Evolutionary conservation across 2,329 filamentous ascomycete genomes (phyloP).

Genomic region (Cercospora berteroae): DNA sequence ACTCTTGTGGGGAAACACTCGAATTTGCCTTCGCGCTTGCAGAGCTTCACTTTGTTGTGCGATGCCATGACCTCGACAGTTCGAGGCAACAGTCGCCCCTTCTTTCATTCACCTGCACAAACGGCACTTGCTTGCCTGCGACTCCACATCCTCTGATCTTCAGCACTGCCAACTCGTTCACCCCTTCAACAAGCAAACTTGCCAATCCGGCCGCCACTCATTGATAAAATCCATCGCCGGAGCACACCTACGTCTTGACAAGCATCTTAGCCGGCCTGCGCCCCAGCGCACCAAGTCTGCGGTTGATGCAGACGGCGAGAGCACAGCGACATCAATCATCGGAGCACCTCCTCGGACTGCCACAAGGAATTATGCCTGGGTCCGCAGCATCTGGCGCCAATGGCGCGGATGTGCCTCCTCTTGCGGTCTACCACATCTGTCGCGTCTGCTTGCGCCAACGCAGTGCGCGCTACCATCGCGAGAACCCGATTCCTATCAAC

Average conservation of each 20-base stretch:
- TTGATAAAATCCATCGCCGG: neutral
- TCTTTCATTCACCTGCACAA: neutral
- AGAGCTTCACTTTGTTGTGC: neutral
- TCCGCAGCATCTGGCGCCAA: constrained; percentile 1
- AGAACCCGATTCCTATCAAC: constrained; percentile 35
- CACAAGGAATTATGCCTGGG: neutral
- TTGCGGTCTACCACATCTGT: constrained; percentile 38
- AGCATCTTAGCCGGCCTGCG: neutral
- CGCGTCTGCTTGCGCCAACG: constrained; percentile 36
- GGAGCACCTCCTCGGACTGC: neutral
- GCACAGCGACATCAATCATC: neutral
- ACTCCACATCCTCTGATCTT: neutral
- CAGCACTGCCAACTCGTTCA: neutral
- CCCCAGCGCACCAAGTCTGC: neutral
- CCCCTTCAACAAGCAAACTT: neutral
- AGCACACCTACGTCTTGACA: neutral
- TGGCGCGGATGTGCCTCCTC: constrained; percentile 26
- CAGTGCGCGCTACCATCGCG: constrained; percentile 36
- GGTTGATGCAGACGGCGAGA: neutral
- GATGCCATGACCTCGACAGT: neutral
- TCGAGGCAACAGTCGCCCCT: neutral
- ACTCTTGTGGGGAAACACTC: neutral
- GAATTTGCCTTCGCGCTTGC: neutral
- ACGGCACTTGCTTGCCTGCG: neutral
- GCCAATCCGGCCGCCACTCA: neutral